phyloP scores from a whole-genome alignment of 805 yeast genomes.

The Debaryomyces hansenii region DNA sequence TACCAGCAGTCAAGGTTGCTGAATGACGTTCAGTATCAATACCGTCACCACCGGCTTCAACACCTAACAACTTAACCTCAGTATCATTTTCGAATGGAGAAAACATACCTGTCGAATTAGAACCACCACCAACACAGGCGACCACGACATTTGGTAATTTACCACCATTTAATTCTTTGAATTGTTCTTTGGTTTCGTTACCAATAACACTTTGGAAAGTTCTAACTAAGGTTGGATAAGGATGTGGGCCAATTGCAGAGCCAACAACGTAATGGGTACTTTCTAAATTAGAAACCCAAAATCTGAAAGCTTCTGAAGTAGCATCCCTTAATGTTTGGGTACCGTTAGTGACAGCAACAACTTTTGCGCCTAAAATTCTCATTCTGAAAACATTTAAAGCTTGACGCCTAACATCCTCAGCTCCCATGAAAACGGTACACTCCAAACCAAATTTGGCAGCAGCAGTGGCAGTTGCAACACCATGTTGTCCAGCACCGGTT shows the following conservation, averaged over 20 bases:
- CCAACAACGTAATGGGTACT: conserved; percentile 96
- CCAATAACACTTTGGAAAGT: conserved; percentile 98
- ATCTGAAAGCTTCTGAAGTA: conserved; percentile 93
- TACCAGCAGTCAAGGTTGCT: conserved; percentile 93
- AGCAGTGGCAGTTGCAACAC: conserved; percentile 91
- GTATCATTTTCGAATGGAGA: conserved; percentile 86
- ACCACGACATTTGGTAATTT: conserved; percentile 90
- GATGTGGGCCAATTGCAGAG: conserved; percentile 99
- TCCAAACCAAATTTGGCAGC: conserved; percentile 90
- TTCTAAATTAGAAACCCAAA: conserved; percentile 86
- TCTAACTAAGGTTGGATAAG: conserved; percentile 96
- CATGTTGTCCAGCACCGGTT: conserved; percentile 94
- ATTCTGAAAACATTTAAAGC: conserved; percentile 97
- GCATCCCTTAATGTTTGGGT: conserved; percentile 97
- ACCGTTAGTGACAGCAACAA: conserved; percentile 90
- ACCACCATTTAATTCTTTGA: conserved; percentile 73
- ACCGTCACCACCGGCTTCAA: conserved; percentile 99
- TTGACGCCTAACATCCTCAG: conserved; percentile 98
- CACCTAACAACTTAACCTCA: conserved; percentile 81
- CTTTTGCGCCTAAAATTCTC: conserved; percentile 95
- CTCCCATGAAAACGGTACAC: conserved; percentile 98
- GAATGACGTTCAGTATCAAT: conserved; percentile 84
- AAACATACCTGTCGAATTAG: conserved; percentile 94
- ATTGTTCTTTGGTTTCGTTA: conserved; percentile 89
- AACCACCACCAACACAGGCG: conserved; percentile 99